Base-by-base conservation (phyloP, 208 protist species). In the Wallacemonas collosoma region DNA sequence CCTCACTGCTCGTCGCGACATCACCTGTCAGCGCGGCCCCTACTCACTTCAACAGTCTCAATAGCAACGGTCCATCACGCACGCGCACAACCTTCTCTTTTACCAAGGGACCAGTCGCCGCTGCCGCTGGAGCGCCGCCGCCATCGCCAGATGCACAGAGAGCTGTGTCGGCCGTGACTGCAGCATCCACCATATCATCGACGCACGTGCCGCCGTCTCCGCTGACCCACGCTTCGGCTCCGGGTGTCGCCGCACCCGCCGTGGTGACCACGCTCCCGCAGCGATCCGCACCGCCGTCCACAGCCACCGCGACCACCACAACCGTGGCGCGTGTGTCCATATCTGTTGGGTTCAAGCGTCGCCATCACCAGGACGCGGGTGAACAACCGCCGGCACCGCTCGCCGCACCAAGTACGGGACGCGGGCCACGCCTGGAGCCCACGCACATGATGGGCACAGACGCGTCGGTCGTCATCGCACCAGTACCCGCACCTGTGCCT, bases 1-100 rank as follows among this genome's bases (percentile, higher is more conserved):
- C 53, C 53, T 58, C 53, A 7, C 53, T 58, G 14, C 14, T 58
- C 9, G 6, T n/a, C 6, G 53, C 57, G 9, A 44, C 57, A 7
- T 6, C 36, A 4, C 26, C 26, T 26, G 26, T 26, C 26, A 26
- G 26, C 26, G 26, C 26, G 26, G 26, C 26, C 55, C 8, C 55
- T 35, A 8, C 55, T 35, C 17, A 60, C 14, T 1, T 9, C 17
- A 17, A 9, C 17, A 35, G 0, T 17, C 55, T 7, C 35, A 17
- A 17, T 63, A 41, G 40, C 11, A 6, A 38, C 4, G 41, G n/a
- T 8, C 14, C 60, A 14, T 14, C n/a, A 9, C 60, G 60, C 40
- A 8, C 60, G n/a, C 60, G 60, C 40, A 65, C 60, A 48, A 51
- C 43, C 40, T 65, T 65, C 60, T 65, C 60, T 17, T 65, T 65